These are phyloP conservation scores for Debaryomyces psychrophilus DNA, from an alignment of 1,139 yeast species.

Conservation along the genomic window DNA sequence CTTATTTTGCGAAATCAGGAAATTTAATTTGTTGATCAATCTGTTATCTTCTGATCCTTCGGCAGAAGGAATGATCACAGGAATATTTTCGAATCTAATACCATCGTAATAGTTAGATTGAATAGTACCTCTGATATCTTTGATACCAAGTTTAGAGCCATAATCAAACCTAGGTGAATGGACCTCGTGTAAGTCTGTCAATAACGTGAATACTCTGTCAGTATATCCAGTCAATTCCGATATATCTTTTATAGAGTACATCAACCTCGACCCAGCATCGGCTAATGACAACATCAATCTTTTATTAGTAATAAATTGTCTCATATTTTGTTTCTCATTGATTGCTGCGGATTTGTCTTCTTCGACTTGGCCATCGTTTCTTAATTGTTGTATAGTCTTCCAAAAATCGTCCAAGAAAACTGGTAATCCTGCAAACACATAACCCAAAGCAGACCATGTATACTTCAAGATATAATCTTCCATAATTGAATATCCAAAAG, in stretches of 20 bases:
- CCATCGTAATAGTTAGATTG: slow-evolving; percentile 75
- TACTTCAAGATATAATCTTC: slow-evolving; percentile 90
- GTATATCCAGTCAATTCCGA: slow-evolving; percentile 91
- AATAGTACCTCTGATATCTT: slow-evolving; percentile 76
- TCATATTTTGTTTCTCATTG: slow-evolving; percentile 63
- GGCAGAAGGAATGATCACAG: slow-evolving; percentile 74
- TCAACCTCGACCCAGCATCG: slow-evolving; percentile 94
- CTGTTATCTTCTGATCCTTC: slow-evolving; percentile 58
- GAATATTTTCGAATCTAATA: slow-evolving; percentile 78
- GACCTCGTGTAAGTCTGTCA: slow-evolving; percentile 78
- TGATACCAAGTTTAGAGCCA: slow-evolving; percentile 55
- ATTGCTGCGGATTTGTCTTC: slow-evolving; percentile 20
- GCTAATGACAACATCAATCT: slow-evolving; percentile 88
- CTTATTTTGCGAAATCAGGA: slow-evolving; percentile 67
- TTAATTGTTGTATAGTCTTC: slow-evolving; percentile 44
- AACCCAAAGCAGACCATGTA: slow-evolving; percentile 95
- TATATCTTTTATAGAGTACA: slow-evolving; percentile 94
- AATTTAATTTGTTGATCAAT: slow-evolving; percentile 59
- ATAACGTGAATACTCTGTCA: slow-evolving; percentile 75
- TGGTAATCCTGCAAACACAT: slow-evolving; percentile 86
- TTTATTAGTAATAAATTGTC: slow-evolving; percentile 87
- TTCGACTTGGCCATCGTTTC: slow-evolving; percentile 13
- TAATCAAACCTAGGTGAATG: slow-evolving; percentile 71
- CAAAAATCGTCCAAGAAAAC: slow-evolving; percentile 57
- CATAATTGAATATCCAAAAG: slow-evolving; percentile 64